Evolutionary conservation across 1,284 basidiomycete genomes (phyloP).

Genomic region (Trametes versicolor): DNA sequence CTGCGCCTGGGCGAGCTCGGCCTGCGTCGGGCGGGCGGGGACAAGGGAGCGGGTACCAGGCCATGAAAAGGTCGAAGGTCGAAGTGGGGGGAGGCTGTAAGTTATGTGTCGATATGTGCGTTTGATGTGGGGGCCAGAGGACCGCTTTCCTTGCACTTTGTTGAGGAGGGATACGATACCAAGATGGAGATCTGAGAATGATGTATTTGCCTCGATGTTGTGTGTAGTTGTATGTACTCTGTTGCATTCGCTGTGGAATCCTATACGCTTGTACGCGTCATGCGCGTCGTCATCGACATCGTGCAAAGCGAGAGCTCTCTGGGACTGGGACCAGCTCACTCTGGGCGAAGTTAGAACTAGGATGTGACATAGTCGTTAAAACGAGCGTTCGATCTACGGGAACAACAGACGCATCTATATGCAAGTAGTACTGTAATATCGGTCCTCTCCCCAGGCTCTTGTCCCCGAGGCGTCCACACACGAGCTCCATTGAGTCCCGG

Average conservation of each 20-base stretch:
- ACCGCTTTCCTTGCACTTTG: background rate
- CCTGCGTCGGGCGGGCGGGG: slow-evolving; percentile 26
- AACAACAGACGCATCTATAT: background rate
- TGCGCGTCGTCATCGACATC: background rate
- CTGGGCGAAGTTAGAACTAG: too few species aligned
- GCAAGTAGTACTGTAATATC: background rate
- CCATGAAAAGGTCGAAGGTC: background rate
- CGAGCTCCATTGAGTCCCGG: background rate
- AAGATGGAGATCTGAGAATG: too few species aligned
- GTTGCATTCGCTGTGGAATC: background rate
- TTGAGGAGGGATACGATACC: background rate
- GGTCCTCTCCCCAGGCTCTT: background rate
- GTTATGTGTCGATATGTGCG: background rate
- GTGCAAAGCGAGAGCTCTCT: background rate
- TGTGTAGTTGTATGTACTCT: background rate
- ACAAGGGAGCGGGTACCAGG: background rate
- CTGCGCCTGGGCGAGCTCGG: slow-evolving; percentile 46
- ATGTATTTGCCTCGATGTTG: background rate
- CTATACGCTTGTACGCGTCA: background rate
- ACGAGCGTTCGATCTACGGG: too few species aligned
- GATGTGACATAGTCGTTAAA: too few species aligned
- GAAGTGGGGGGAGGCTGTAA: background rate
- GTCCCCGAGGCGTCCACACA: background rate
- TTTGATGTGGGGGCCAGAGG: background rate
- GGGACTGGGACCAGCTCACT: too few species aligned